Percentiles rank a stretch among this genome's conserved stretches.
These are phyloP conservation scores for Galium porrigens DNA, from an alignment of 305 asterid species.

Conservation along the genomic window DNA sequence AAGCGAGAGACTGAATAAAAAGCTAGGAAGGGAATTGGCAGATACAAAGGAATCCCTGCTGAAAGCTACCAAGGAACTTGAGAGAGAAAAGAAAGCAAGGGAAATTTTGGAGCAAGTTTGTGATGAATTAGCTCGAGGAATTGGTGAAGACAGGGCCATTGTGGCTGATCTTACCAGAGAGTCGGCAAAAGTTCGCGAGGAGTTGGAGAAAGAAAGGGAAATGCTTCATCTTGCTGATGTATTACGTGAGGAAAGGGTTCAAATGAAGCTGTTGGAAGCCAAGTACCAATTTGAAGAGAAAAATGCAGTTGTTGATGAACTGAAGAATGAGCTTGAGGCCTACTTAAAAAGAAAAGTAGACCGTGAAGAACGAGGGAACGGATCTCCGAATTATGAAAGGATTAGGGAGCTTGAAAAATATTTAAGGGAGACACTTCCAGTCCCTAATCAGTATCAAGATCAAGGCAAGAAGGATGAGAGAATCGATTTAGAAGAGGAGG, in stretches of 20 bases:
- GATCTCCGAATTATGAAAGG: constrained; percentile 56
- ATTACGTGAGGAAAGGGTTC: constrained; percentile 77
- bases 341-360: constrained; percentile 39
- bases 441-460: constrained; percentile 23
- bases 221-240: constrained; percentile 83
- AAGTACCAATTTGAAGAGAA: constrained; percentile 85
- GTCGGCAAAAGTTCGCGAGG: constrained; percentile 58
- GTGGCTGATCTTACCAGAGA: constrained; percentile 63
- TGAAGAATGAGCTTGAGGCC: constrained; percentile 55
- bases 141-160: constrained; percentile 64
- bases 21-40: constrained; percentile 60
- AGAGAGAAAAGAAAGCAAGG: constrained; percentile 57
- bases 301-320: constrained; percentile 51
- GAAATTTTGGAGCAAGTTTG: constrained; percentile 75
- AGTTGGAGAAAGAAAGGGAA: constrained; percentile 82
- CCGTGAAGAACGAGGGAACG: constrained; percentile 26
- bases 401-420: constrained; percentile 66
- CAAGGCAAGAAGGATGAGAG: constrained; percentile 18
- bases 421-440: constrained; percentile 59
- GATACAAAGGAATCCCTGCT: constrained; percentile 40
- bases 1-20: constrained; percentile 63
- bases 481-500: constrained; percentile 18
- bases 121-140: constrained; percentile 62
- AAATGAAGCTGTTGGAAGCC: constrained; percentile 87
- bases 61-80: constrained; percentile 37